Base-by-base conservation (phyloP, 1,284 basidiomycete genomes). In the Boletellus deceptivus region DNA sequence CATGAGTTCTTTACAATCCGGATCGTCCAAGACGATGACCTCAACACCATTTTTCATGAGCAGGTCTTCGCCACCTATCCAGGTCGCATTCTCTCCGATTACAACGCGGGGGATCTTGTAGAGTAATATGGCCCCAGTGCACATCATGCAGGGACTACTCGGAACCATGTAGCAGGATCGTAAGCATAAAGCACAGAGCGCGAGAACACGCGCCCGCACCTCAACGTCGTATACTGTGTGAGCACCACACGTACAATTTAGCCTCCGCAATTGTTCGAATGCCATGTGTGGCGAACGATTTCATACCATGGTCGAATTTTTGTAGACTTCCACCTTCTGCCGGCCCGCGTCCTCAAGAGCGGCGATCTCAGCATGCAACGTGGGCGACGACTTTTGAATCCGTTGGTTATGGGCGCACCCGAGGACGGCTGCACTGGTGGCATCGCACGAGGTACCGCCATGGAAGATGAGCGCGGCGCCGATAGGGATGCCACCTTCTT, bases 31-130 rank as follows among this genome's bases (percentile, higher is more conserved):
- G 4, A 82, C 73, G 33, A 78, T 53, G 6, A 84, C 75, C 53
- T 86, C 76, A 11, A 83, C 76, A 3, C 81, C 81, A 14, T 70
- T 67, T 17, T 60, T 62, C 31, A 68, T 72, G 17, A 84, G 69
- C 14, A 81, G 62, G 7, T 76, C 75, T 55, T 83, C 82, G 0
- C 70, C 74, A 9, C 79, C 79, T 3, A 70, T 54, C 57, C 74
- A 80, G 46, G 71, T 84, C 11, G 48, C 33, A 55, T 82, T 80
- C 60, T 84, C 82, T 7, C 80, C 81, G 41, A 84, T 77, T 14
- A 86, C 81, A 8, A 84, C 75, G 10, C 82, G 74, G 5, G 77
- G 79, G 25, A 84, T 82, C 46, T 75, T 75, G 65, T 82, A 84
- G 4, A 84, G 69, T 20, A 83, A 56, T 34, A 81, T 78, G 1